These are phyloP conservation scores for Vigna angularis DNA, from an alignment of 306 rosid genomes.

Conservation along the genomic window DNA sequence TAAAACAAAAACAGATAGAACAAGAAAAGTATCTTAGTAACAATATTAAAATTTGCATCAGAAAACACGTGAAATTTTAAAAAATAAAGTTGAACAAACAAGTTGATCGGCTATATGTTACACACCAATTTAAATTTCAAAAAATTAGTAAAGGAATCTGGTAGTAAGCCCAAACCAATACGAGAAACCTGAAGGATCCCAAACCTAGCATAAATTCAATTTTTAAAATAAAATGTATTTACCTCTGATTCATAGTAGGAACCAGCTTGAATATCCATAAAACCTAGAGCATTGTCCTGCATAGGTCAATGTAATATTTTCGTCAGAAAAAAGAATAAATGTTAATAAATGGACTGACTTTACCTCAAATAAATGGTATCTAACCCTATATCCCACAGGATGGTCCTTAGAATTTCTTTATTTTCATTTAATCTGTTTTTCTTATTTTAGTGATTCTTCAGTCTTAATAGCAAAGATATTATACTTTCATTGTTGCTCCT, in stretches of 20 bases:
- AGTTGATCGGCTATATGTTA: constrained; percentile 22
- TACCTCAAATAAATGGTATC: constrained; percentile 16
- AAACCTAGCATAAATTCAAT: constrained; percentile 32
- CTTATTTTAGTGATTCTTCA: constrained; percentile 24
- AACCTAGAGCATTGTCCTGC: constrained; percentile 49
- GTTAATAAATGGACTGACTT: constrained; percentile 27
- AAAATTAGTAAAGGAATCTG: neutral
- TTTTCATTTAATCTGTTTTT: constrained; percentile 21
- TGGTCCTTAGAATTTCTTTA: constrained; percentile 22
- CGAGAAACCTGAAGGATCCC: constrained; percentile 14
- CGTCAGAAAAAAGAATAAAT: constrained; percentile 16
- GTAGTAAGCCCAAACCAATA: constrained; percentile 12
- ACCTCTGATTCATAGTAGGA: constrained; percentile 65
- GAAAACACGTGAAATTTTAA: constrained; percentile 3
- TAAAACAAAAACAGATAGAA: neutral
- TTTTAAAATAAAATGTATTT: constrained; percentile 28
- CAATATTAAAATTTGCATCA: constrained; percentile 10
- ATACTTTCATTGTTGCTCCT: constrained; percentile 20
- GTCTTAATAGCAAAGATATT: constrained; percentile 8
- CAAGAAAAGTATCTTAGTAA: constrained; percentile 24
- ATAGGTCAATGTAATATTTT: constrained; percentile 18
- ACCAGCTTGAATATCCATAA: constrained; percentile 58
- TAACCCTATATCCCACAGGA: constrained; percentile 18
- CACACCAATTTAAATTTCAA: constrained; percentile 9
- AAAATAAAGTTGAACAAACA: constrained; percentile 34